Base-by-base conservation (phyloP, 768 basidiomycete species). In the Cyathus striatus region DNA sequence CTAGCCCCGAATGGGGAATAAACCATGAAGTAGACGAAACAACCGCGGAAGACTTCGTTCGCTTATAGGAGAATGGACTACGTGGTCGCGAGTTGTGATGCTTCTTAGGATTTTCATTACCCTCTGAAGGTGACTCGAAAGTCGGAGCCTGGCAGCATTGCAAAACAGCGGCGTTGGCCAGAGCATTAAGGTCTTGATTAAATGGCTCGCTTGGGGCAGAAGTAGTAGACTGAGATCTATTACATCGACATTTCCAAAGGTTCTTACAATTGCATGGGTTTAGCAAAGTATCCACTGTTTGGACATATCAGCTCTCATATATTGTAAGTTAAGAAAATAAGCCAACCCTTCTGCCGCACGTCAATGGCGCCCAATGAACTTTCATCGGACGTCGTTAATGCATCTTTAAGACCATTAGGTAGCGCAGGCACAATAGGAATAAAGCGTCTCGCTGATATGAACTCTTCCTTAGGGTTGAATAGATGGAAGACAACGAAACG, bases 381-480 rank as follows among this genome's bases (percentile, higher is more conserved):
- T 23, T 62, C 51, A 22, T 50, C 47, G n/a, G 50, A 60, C 38
- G 57, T 55, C 49, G 55, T 62, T 24, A 72, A 47, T 5, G 70
- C 70, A 60, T 86, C 85, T 44, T 73, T 75, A 22, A 89, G 65
- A 25, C 86, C 86, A 49, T 89, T 87, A 7, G 86, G 86, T 27
- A 89, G 60, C 1, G 86, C 74, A 10, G 86, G 86, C 3, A 72
- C 68, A 23, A 83, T 81, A 6, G 84, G 85, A 51, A 86, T 79
- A 56, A 77, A 87, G 49, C 85, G 71, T 50, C 71, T 74, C 21
- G 78, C 85, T 86, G 51, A 21, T 37, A 43, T 75, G 48, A 5
- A 46, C 32, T 37, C 13, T 23, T 13, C 17, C 25, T 38, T 45
- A 27, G 27, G 23, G 23, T 32, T 18, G 27, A 40, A 17, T 21